Percentiles rank a stretch among this genome's conserved stretches.
These are phyloP conservation scores for Dacryopinax primogenitus DNA, from an alignment of 768 basidiomycete genomes.

Conservation along the genomic window DNA sequence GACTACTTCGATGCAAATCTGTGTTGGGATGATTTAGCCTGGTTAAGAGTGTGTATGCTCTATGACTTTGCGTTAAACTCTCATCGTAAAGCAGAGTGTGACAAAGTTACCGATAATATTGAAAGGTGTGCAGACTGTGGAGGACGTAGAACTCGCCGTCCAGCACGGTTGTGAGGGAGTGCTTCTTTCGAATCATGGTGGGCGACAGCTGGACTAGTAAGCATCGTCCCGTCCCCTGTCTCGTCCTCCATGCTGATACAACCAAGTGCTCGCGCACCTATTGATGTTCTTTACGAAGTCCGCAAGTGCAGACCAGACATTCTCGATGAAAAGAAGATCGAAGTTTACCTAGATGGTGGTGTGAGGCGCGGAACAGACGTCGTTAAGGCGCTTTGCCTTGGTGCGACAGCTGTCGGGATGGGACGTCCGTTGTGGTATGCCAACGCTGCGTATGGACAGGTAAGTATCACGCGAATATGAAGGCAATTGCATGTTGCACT, in stretches of 20 bases:
- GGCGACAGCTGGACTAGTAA: constrained; percentile 26
- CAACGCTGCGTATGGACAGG: constrained; percentile 28
- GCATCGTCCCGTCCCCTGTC: constrained; percentile 8
- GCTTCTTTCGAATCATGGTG: constrained; percentile 25
- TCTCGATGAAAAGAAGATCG: constrained; percentile 15
- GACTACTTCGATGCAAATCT: constrained; percentile 28
- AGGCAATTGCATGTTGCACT: neutral
- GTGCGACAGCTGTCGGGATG: constrained; percentile 74
- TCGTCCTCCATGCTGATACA: constrained; percentile 15
- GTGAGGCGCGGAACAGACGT: constrained; percentile 29
- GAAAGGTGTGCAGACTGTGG: constrained; percentile 27
- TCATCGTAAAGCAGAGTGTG: constrained; percentile 24
- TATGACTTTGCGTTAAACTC: constrained; percentile 1
- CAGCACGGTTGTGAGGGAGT: constrained; percentile 24
- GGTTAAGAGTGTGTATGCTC: constrained; percentile 14
- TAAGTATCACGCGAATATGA: neutral
- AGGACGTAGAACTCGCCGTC: constrained; percentile 22
- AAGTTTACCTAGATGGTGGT: constrained; percentile 29
- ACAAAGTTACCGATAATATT: constrained; percentile 27
- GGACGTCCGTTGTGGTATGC: constrained; percentile 77
- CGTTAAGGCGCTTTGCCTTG: constrained; percentile 33
- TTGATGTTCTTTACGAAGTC: constrained; percentile 27
- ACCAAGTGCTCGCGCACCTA: constrained; percentile 21
- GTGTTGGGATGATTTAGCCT: constrained; percentile 23
- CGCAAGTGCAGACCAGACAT: constrained; percentile 23